Percentiles rank a stretch among this genome's conserved stretches.
phyloP scores from a whole-genome alignment of 345 rosid species.

The Erysimum cheiranthoides region DNA sequence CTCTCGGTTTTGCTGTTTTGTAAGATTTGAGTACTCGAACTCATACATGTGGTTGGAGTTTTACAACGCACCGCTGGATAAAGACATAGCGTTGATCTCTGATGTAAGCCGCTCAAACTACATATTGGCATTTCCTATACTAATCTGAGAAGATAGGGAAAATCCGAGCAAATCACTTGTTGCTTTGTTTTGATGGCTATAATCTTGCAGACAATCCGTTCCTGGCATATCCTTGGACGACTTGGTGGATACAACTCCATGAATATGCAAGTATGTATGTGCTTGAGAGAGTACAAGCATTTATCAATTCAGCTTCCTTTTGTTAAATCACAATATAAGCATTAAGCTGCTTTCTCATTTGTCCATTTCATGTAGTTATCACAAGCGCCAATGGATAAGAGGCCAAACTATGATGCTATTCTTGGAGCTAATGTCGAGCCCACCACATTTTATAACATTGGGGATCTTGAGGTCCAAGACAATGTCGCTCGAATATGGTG shows the following conservation, averaged over 20 bases:
- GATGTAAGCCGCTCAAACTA: conserved; percentile 60
- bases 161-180: neutral
- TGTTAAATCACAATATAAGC: neutral
- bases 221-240: conserved; percentile 95
- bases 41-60: conserved; percentile 95
- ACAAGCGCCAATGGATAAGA: conserved; percentile 70
- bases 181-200: conserved; percentile 22
- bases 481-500: conserved; percentile 89
- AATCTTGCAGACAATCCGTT: conserved; percentile 75
- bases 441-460: conserved; percentile 84
- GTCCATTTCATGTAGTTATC: conserved; percentile 61
- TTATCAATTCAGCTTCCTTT: neutral
- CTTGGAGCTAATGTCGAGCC: conserved; percentile 86
- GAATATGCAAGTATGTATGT: conserved; percentile 87
- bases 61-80: conserved; percentile 78
- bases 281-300: conserved; percentile 61
- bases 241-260: conserved; percentile 97
- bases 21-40: conserved; percentile 88
- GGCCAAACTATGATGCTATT: conserved; percentile 78
- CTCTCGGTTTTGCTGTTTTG: conserved; percentile 10
- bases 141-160: neutral
- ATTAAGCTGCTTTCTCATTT: conserved; percentile 9
- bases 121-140: conserved; percentile 9
- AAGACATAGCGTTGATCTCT: conserved; percentile 76
- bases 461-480: conserved; percentile 91